Evolutionary conservation across 2,329 filamentous ascomycete species (phyloP).

Genomic region (Exutisphaerella laricina): DNA sequence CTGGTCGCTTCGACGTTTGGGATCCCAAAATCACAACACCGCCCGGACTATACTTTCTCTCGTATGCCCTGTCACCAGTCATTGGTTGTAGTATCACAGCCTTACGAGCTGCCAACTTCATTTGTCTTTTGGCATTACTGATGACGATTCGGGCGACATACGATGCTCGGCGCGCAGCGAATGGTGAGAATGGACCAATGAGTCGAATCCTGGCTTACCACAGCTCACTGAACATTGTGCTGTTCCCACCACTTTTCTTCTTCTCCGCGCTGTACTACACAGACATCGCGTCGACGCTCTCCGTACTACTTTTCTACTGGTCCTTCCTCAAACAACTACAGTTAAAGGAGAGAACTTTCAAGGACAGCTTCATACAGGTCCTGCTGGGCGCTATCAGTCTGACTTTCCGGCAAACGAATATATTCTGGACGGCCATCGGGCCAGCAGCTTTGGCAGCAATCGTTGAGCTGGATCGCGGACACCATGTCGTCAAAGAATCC

Average conservation of each 20-base stretch:
- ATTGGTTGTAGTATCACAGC: constrained; percentile 37
- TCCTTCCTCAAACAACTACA: constrained; percentile 38
- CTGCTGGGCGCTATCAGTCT: constrained; percentile 61
- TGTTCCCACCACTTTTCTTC: constrained; percentile 92
- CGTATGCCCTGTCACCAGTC: constrained; percentile 36
- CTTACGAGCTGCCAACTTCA: constrained; percentile 37
- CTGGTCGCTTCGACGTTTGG: constrained; percentile 69
- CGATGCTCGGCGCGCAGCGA: constrained; percentile 21
- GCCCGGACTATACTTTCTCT: constrained; percentile 60
- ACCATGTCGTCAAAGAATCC: constrained; percentile 39
- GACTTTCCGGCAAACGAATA: constrained; percentile 85
- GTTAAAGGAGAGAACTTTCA: constrained; percentile 18
- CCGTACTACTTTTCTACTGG: constrained; percentile 65
- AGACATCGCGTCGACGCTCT: constrained; percentile 73
- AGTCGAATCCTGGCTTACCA: constrained; percentile 33
- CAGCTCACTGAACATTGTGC: constrained; percentile 68
- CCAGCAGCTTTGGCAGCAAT: constrained; percentile 50
- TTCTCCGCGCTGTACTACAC: constrained; percentile 96
- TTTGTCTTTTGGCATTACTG: constrained; percentile 35
- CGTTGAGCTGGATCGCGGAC: constrained; percentile 49
- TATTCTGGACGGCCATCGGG: constrained; percentile 87
- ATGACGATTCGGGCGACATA: constrained; percentile 25
- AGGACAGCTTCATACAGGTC: constrained; percentile 32
- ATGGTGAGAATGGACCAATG: constrained; percentile 10
- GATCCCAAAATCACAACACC: constrained; percentile 97